Percentiles rank a stretch among this genome's conserved stretches.
Evolutionary conservation across 495 filamentous ascomycete genomes (phyloP).

Genomic region (Astrothelium subdiscretum): DNA sequence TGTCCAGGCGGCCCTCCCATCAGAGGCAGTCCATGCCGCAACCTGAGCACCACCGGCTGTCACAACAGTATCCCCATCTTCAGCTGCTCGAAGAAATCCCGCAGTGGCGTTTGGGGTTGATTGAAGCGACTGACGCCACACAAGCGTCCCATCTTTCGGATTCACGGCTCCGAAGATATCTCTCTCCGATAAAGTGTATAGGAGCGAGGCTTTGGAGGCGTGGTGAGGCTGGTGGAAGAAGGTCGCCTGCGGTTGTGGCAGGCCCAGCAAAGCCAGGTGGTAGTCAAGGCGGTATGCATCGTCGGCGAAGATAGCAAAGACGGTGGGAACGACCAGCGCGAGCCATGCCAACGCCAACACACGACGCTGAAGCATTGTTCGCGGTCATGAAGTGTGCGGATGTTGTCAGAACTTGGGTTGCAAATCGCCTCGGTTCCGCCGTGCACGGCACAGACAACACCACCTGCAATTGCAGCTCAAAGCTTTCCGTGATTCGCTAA

Average conservation of each 20-base stretch:
- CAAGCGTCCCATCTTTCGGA: constrained; percentile 66
- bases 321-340: constrained; percentile 18
- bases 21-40: constrained; percentile 72
- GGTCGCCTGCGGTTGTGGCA: constrained; percentile 67
- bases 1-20: constrained; percentile 68
- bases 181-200: constrained; percentile 82
- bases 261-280: constrained; percentile 78
- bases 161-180: constrained; percentile 78
- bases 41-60: constrained; percentile 56
- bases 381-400: neutral
- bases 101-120: constrained; percentile 10
- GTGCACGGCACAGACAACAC: neutral
- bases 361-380: neutral
- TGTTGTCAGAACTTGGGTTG: neutral
- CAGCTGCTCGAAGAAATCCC: constrained; percentile 56
- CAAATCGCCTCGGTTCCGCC: neutral
- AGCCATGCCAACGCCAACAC: constrained; percentile 4
- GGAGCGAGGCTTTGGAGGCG: constrained; percentile 70
- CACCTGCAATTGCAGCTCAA: too few species aligned
- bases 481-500: too few species aligned
- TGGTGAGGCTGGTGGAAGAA: constrained; percentile 86
- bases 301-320: constrained; percentile 68
- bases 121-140: constrained; percentile 75
- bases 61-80: constrained; percentile 61
- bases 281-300: constrained; percentile 89